Conservation (phyloP, 192 early-diverging fungal species). For the Linnemannia schmuckeri region DNA sequence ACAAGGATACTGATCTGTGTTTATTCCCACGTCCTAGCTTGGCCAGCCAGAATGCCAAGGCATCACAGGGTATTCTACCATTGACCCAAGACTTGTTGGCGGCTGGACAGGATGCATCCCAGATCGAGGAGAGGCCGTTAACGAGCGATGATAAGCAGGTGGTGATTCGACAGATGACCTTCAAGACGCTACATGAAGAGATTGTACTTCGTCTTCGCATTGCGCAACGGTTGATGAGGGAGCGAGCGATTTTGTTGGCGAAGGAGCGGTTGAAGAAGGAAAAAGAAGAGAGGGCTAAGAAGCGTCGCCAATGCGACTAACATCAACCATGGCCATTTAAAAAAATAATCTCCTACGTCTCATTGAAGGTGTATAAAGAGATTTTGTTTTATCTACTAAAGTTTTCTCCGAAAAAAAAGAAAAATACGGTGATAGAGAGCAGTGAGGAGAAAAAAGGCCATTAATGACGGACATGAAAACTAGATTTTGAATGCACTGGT, state of each 20-base stretch:
- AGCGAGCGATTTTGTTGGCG: slow-evolving; percentile 6
- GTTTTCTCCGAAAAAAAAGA: no score
- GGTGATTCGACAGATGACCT: slow-evolving; percentile 25
- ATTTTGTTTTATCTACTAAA: no score
- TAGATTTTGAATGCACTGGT: no score
- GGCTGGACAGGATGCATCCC: slow-evolving; percentile 9
- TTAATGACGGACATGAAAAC: no score
- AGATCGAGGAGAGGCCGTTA: slow-evolving; percentile 5
- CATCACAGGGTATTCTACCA: background rate
- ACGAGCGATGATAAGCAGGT: background rate
- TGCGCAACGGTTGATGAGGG: slow-evolving; percentile 15
- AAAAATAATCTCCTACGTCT: no score
- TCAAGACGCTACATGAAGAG: slow-evolving; percentile 26
- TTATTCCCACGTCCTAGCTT: slow-evolving; percentile 30
- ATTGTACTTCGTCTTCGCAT: slow-evolving; percentile 33
- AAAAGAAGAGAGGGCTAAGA: no score
- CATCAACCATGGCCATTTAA: no score
- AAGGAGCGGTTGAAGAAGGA: slow-evolving; percentile 26
- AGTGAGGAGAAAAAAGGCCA: no score
- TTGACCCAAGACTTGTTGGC: background rate
- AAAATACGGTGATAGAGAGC: no score
- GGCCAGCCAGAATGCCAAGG: background rate
- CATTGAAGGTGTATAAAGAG: no score
- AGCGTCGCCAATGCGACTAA: no score
- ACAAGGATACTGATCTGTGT: slow-evolving; percentile 14